Evolutionary conservation across 768 basidiomycete genomes (phyloP), one percentile per base, ranked within the genome.

Genomic region (Chlorophyllum brunneum): DNA sequence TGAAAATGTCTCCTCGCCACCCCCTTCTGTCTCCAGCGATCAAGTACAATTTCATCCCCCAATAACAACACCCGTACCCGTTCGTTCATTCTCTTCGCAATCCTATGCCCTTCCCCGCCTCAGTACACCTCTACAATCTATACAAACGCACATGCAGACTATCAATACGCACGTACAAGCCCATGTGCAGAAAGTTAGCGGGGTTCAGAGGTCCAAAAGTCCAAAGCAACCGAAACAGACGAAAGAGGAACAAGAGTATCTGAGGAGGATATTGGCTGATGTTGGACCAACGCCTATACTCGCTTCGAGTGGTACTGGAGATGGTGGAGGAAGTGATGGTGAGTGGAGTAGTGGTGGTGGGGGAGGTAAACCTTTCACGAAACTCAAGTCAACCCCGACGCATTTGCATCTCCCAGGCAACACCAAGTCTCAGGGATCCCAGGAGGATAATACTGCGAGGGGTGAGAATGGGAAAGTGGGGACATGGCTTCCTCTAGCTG

Each of bases 211-310:
- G 8, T 62, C 69, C 29, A 81, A 73, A 51, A 71, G 74, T 0
- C 75, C 75, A 0, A 80, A 79, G 52, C 69, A 74, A 0, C 81
- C 80, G 0, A 85, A 83, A 63, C 75, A 78, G 3, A 69, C 77
- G 1, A 55, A 72, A 13, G 78, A 80, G 36, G 84, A 92, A 58
- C 65, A 76, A 3, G 82, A 78, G 44, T 91, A 89, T 63, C 72
- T 91, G 11, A 80, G 82, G 16, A 77, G 75, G 50, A 79, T 90
- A 29, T 73, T 90, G 8, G 84, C 87, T 0, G 86, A 90, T 51
- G 71, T 83, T 16, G 71, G 76, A 11, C 67, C 75, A 0, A 58
- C 27, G 3, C 37, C 48, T 2, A 13, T 37, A 1, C 26, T 67
- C 7, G 67, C 66, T 74, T 82, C 56, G 75, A 75, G 56, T 29